These are phyloP conservation scores for Nakazawaea anatomiae DNA, from an alignment of 805 yeast species.

Conservation along the genomic window DNA sequence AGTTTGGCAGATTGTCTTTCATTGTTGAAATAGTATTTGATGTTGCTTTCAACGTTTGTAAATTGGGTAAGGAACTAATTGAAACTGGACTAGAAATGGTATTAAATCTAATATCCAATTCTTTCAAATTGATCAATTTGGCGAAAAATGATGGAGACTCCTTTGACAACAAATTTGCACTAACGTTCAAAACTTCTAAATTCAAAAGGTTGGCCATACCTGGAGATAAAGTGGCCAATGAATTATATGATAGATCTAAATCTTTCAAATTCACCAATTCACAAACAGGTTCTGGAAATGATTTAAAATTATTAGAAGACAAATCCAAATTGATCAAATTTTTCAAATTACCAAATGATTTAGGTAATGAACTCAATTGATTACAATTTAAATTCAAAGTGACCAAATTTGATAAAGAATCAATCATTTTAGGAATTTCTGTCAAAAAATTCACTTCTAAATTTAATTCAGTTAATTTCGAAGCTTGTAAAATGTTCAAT, in stretches of 20 bases:
- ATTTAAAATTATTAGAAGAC: constrained; percentile 67
- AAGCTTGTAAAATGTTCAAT: constrained; percentile 61
- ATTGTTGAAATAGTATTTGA: constrained; percentile 73
- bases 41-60: constrained; percentile 69
- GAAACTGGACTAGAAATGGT: constrained; percentile 47
- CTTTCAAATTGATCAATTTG: constrained; percentile 49
- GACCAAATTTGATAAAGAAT: constrained; percentile 47
- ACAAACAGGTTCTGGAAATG: constrained; percentile 61
- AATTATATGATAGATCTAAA: constrained; percentile 80
- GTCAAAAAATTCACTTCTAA: constrained; percentile 75
- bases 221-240: constrained; percentile 54
- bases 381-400: constrained; percentile 70
- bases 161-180: constrained; percentile 61
- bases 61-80: constrained; percentile 48
- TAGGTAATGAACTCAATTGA: constrained; percentile 58
- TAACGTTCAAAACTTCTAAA: constrained; percentile 63
- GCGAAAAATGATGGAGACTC: constrained; percentile 48
- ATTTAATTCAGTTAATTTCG: constrained; percentile 59
- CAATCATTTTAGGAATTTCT: constrained; percentile 51
- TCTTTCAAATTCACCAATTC: constrained; percentile 52
- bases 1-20: constrained; percentile 52
- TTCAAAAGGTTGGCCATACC: constrained; percentile 53
- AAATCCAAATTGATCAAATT: constrained; percentile 60
- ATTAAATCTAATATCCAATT: constrained; percentile 77
- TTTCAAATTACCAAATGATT: constrained; percentile 47